Percentiles rank a stretch among this genome's conserved stretches.
phyloP scores from a whole-genome alignment of 352 stramenopile genomes.

The Blastocystis sp. region DNA sequence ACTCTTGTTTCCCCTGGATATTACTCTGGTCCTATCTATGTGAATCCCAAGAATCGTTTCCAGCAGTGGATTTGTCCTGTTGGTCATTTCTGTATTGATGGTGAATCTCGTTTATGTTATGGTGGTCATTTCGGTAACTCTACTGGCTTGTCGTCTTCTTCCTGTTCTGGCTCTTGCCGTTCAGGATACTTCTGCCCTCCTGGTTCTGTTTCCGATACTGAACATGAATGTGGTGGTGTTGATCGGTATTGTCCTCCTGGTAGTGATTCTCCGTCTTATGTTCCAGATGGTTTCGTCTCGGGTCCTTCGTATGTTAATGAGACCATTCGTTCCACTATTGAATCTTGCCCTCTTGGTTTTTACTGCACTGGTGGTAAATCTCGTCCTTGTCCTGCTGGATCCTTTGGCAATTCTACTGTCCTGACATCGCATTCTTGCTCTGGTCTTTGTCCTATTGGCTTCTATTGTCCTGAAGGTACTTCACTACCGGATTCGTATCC shows the following conservation, averaged over 20 bases:
- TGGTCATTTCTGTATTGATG: not conserved
- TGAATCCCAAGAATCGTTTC: not conserved
- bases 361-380: not conserved
- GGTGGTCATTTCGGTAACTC: not conserved
- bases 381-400: not conserved
- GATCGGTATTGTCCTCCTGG: not conserved
- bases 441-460: not conserved
- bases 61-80: not conserved
- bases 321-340: not conserved
- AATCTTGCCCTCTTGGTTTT: not conserved
- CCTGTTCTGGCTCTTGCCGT: not conserved
- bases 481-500: not conserved
- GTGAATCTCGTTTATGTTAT: not conserved
- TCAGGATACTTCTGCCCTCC: conserved; percentile 21
- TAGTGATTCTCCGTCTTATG: not conserved
- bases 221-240: conserved; percentile 2
- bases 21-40: not conserved
- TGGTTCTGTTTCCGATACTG: not conserved
- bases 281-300: not conserved
- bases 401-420: not conserved
- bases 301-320: not conserved
- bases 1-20: not conserved
- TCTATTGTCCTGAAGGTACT: not conserved
- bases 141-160: not conserved
- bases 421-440: not conserved